These are phyloP conservation scores for Smallanthus sonchifolius DNA, from an alignment of 129 eudicot genomes.

Conservation along the genomic window DNA sequence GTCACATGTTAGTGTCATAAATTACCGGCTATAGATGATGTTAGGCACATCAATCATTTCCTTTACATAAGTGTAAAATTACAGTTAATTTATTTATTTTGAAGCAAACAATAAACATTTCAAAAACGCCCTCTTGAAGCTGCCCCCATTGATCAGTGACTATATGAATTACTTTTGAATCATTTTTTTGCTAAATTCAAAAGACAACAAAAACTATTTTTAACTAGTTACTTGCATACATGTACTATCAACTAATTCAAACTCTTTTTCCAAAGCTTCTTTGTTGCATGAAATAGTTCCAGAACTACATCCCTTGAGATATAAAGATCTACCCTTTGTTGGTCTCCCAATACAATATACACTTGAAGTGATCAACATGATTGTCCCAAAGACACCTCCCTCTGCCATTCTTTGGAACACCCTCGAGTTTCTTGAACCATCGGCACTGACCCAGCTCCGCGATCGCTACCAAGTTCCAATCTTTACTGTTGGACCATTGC, in stretches of 20 bases:
- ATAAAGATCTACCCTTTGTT: slow-evolving; percentile 32
- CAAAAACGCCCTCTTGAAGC: no score
- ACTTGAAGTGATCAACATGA: slow-evolving; percentile 1
- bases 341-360: background rate
- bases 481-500: slow-evolving; percentile 49
- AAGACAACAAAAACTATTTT: background rate
- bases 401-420: slow-evolving; percentile 63
- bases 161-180: no score
- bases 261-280: slow-evolving; percentile 20
- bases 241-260: background rate
- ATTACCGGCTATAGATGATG: no score
- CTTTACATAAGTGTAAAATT: no score
- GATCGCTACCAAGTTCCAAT: slow-evolving; percentile 37
- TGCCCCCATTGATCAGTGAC: no score
- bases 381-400: slow-evolving; percentile 20
- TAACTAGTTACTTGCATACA: background rate
- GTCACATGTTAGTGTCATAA: no score
- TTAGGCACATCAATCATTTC: no score
- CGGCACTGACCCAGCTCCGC: slow-evolving; percentile 29
- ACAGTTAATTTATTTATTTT: no score
- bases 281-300: slow-evolving; percentile 33
- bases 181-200: no score
- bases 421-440: slow-evolving; percentile 36
- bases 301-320: slow-evolving; percentile 29
- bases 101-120: no score